A percentile compares a stretch with the other conserved stretches of the same genome.
Evolutionary conservation across 2,329 filamentous ascomycete genomes (phyloP).

Genomic region (Aotearoamyces nothofagi): DNA sequence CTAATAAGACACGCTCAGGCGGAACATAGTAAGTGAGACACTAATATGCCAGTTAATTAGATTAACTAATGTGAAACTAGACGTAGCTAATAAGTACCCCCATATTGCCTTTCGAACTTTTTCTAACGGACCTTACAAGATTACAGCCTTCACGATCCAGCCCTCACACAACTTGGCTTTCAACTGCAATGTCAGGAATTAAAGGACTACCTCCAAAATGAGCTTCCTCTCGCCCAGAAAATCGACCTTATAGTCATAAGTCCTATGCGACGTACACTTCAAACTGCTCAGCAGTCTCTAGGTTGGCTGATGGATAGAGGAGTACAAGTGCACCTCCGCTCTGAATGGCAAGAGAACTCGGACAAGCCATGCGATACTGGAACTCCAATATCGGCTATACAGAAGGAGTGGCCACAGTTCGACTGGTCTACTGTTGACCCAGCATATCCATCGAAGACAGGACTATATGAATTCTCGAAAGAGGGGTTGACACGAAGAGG

Average conservation of each 20-base stretch:
- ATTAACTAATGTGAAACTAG: too few relatives aligned
- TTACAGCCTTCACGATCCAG: slow-evolving; percentile 10
- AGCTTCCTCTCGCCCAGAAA: slow-evolving; percentile 15
- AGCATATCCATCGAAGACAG: slow-evolving; percentile 14
- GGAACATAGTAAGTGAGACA: slow-evolving; percentile 21
- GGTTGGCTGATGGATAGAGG: slow-evolving; percentile 17
- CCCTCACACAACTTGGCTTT: slow-evolving; percentile 11
- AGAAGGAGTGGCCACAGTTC: slow-evolving; percentile 18
- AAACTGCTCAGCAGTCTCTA: slow-evolving; percentile 16
- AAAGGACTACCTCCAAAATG: slow-evolving; percentile 10
- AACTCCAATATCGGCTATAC: slow-evolving; percentile 11
- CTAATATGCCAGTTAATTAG: too few relatives aligned
- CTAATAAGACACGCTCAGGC: slow-evolving; percentile 27
- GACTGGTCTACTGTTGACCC: slow-evolving; percentile 19
- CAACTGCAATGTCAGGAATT: slow-evolving; percentile 11
- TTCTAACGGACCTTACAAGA: slow-evolving; percentile 10
- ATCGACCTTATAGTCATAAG: slow-evolving; percentile 19
- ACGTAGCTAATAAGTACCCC: slow-evolving; percentile 17
- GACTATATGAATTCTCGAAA: slow-evolving; percentile 15
- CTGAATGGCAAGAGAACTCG: slow-evolving; percentile 20
- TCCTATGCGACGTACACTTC: slow-evolving; percentile 17
- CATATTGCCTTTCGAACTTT: slow-evolving; percentile 7
- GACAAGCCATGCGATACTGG: slow-evolving; percentile 18
- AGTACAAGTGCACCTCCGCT: slow-evolving; percentile 13
- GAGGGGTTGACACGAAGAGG: slow-evolving; percentile 12